phyloP scores from a whole-genome alignment of 2,329 filamentous ascomycete species.

The Corniculantispora saksenae region DNA sequence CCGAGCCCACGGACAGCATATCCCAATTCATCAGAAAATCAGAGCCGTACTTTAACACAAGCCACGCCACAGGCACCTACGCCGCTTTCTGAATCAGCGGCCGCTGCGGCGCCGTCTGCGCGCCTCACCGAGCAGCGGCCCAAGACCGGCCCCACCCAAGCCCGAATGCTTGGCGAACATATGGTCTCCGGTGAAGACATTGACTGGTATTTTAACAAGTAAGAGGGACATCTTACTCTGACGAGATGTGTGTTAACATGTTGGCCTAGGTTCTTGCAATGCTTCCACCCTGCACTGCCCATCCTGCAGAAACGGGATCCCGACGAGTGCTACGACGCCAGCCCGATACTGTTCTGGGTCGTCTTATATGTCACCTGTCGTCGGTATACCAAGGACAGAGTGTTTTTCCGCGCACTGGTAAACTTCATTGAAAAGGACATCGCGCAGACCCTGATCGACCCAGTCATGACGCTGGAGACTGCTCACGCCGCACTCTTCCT shows the following conservation, averaged over 20 bases:
- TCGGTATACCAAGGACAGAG: constrained; percentile 46
- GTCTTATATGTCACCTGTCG: constrained; percentile 53
- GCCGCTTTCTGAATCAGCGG: constrained; percentile 30
- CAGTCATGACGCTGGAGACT: constrained; percentile 47
- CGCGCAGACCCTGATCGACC: constrained; percentile 43
- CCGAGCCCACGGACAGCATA: constrained; percentile 31
- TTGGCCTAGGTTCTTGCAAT: constrained; percentile 49
- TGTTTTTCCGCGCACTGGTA: constrained; percentile 45
- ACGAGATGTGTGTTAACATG: neutral
- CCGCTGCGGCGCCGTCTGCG: constrained; percentile 26
- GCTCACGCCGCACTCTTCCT: constrained; percentile 55
- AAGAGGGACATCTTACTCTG: constrained; percentile 13
- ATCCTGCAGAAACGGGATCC: constrained; percentile 51
- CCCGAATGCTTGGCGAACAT: constrained; percentile 48
- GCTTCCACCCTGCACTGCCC: constrained; percentile 55
- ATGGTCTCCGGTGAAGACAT: constrained; percentile 55
- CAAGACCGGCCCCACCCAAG: constrained; percentile 35
- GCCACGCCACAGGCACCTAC: constrained; percentile 24
- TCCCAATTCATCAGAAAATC: constrained; percentile 25
- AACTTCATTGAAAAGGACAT: constrained; percentile 50
- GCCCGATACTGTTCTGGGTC: constrained; percentile 56
- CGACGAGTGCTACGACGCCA: constrained; percentile 50
- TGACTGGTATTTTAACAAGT: constrained; percentile 58
- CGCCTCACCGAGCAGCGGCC: constrained; percentile 23
- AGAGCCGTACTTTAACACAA: neutral